Percentiles rank a stretch among this genome's conserved stretches.
phyloP scores from a whole-genome alignment of 2,329 filamentous ascomycete species.

The Capronia americana region DNA sequence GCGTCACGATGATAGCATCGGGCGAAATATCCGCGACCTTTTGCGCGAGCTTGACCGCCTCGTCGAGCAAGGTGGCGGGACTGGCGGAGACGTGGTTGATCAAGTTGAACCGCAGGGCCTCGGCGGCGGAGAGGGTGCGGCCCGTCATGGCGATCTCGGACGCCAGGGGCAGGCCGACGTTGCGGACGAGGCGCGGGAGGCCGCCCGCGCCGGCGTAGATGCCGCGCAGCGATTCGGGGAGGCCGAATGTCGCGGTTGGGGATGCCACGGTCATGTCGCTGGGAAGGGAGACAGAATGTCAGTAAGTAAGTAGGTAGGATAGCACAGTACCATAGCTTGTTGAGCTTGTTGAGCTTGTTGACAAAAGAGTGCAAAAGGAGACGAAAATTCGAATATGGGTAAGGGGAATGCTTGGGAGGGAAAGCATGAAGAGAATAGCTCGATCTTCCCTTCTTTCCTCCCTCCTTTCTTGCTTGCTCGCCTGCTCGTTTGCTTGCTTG shows the following conservation, averaged over 20 bases:
- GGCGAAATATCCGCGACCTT: constrained; percentile 72
- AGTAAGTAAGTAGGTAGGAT: background rate
- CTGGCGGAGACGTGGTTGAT: constrained; percentile 55
- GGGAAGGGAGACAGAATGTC: background rate
- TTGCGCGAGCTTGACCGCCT: constrained; percentile 57
- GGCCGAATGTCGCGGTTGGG: constrained; percentile 64
- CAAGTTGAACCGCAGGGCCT: constrained; percentile 70
- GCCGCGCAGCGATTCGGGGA: constrained; percentile 75
- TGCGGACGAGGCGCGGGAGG: constrained; percentile 69
- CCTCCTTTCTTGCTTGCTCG: too few species aligned
- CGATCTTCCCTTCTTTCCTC: too few species aligned
- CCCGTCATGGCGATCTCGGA: constrained; percentile 74
- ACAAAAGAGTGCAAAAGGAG: too few species aligned
- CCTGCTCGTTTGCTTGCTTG: too few species aligned
- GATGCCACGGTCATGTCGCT: constrained; percentile 70
- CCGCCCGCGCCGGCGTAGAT: constrained; percentile 75
- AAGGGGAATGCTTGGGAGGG: too few species aligned
- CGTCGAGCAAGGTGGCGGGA: constrained; percentile 39
- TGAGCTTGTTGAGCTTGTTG: too few species aligned
- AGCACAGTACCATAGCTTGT: too few species aligned
- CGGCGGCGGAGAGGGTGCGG: constrained; percentile 62
- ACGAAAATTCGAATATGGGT: too few species aligned
- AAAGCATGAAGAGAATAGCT: too few species aligned
- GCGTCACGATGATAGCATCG: constrained; percentile 75
- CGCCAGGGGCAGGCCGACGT: constrained; percentile 71